Evolutionary conservation across 805 yeast genomes (phyloP).

Genomic region (Schizosaccharomyces octosporus): DNA sequence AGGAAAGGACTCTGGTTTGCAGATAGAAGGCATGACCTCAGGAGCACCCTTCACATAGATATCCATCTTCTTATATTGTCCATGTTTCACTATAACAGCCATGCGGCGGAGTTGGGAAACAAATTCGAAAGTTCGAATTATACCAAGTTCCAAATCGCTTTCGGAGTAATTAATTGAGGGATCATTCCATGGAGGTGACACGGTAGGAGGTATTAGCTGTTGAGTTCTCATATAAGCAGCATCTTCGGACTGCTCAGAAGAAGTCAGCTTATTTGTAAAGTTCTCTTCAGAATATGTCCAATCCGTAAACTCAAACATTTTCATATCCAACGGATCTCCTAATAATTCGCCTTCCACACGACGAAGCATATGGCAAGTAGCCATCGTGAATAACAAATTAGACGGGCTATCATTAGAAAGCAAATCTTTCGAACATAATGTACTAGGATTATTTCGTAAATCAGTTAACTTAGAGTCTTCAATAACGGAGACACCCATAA

Average conservation of each 20-base stretch:
- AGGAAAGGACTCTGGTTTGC: constrained; percentile 51
- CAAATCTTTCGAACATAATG: not conserved
- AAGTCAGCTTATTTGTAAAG: constrained; percentile 13
- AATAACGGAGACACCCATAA: constrained; percentile 33
- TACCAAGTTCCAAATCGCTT: constrained; percentile 15
- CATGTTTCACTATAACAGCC: constrained; percentile 49
- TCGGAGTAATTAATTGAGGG: not conserved
- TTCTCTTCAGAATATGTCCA: constrained; percentile 57
- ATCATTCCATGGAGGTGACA: not conserved
- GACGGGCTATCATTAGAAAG: not conserved
- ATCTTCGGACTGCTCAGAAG: constrained; percentile 3
- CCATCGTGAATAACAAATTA: constrained; percentile 23
- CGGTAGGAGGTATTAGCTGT: constrained; percentile 5
- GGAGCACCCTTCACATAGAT: constrained; percentile 90
- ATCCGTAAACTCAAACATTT: constrained; percentile 75
- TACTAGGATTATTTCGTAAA: constrained; percentile 9
- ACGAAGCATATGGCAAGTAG: constrained; percentile 72
- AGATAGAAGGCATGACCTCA: constrained; percentile 62
- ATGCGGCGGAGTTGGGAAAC: constrained; percentile 65
- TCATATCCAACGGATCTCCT: constrained; percentile 84
- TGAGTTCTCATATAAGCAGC: constrained; percentile 1
- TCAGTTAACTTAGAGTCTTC: constrained; percentile 4
- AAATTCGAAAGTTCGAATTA: constrained; percentile 49
- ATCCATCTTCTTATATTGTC: constrained; percentile 18
- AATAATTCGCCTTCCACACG: constrained; percentile 51